Evolutionary conservation across 306 rosid species (phyloP).

Genomic region (Dryas drummondii): DNA sequence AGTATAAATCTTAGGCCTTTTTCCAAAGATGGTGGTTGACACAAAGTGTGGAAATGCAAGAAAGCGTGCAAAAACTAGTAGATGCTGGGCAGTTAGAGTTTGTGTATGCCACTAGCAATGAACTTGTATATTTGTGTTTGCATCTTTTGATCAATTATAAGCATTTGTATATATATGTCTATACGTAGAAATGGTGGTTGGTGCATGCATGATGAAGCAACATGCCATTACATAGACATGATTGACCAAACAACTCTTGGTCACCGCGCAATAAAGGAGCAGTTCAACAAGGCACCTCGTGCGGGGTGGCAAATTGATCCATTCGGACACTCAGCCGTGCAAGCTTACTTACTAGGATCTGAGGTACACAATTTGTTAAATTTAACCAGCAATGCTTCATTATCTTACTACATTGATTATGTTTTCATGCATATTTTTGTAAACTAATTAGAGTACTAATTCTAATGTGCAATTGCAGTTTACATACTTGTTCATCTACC

Average conservation of each 20-base stretch:
- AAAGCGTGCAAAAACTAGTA: constrained; percentile 59
- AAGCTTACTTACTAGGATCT: constrained; percentile 70
- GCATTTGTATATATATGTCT: not conserved
- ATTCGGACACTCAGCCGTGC: constrained; percentile 87
- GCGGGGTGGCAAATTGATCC: constrained; percentile 96
- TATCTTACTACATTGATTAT: too few relatives aligned
- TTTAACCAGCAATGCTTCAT: not conserved
- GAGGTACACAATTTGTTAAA: constrained; percentile 41
- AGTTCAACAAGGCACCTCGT: constrained; percentile 58
- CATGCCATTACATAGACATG: constrained; percentile 85
- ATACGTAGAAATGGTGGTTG: constrained; percentile 83
- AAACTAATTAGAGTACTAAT: not conserved
- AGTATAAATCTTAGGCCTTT: constrained; percentile 48
- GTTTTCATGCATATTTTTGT: not conserved
- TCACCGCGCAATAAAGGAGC: constrained; percentile 54
- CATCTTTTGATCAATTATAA: not conserved
- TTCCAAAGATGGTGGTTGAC: constrained; percentile 81
- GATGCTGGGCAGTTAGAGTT: constrained; percentile 63
- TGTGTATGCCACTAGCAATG: constrained; percentile 37
- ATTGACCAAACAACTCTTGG: constrained; percentile 88
- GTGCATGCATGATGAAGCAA: constrained; percentile 96
- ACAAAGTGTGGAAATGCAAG: constrained; percentile 61
- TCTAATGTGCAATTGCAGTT: not conserved
- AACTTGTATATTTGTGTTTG: not conserved
- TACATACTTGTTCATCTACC: too few relatives aligned